Conservation (phyloP, 1,284 basidiomycete genomes). For the Hypsizygus ulmarius region DNA sequence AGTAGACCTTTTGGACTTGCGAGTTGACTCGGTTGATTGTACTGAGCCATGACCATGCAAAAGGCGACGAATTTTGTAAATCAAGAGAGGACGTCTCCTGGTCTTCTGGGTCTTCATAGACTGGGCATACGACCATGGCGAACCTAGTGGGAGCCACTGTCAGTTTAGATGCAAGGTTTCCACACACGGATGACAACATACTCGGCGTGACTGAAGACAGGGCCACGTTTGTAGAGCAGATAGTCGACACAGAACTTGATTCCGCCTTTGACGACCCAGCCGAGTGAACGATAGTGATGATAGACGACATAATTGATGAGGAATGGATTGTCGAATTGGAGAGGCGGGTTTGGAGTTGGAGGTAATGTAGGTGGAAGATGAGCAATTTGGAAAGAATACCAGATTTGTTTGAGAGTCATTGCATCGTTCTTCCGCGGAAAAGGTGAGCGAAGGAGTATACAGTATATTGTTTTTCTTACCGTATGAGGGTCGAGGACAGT, state of each 20-base stretch:
- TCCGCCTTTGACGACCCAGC: conserved; percentile 97
- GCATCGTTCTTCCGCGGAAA: conserved; percentile 39
- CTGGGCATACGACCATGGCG: conserved; percentile 84
- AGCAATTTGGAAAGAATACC: conserved; percentile 55
- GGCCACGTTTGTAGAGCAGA: conserved; percentile 92
- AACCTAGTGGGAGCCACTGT: conserved; percentile 56
- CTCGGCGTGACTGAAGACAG: conserved; percentile 96
- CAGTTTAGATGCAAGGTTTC: background rate
- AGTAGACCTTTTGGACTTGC: conserved; percentile 88
- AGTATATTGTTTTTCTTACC: conserved; percentile 38
- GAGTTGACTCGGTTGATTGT: conserved; percentile 97
- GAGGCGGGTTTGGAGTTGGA: conserved; percentile 25
- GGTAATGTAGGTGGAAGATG: conserved; percentile 35
- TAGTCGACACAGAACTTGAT: conserved; percentile 98
- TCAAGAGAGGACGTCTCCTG: conserved; percentile 57
- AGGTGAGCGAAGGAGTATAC: background rate
- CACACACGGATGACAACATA: conserved; percentile 38
- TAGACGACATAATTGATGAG: conserved; percentile 89
- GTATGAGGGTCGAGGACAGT: conserved; percentile 65
- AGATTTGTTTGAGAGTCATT: conserved; percentile 55
- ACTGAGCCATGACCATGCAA: conserved; percentile 94
- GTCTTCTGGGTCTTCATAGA: conserved; percentile 83
- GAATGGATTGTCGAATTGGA: conserved; percentile 87
- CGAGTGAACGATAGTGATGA: conserved; percentile 94
- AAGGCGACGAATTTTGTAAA: conserved; percentile 65